phyloP scores from a whole-genome alignment of 345 rosid species.

The Turritis glabra region DNA sequence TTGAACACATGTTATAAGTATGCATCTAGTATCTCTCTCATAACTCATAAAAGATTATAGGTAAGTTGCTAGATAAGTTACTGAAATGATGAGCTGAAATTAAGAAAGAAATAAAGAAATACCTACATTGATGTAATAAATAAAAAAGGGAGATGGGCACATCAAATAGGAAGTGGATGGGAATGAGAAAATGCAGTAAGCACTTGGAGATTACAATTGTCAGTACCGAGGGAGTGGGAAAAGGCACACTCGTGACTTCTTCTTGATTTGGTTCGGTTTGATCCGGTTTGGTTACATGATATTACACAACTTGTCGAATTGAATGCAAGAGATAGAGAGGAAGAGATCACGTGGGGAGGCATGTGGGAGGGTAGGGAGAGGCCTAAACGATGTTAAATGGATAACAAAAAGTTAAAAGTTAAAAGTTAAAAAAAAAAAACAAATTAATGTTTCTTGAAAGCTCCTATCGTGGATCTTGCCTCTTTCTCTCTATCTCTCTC shows the following conservation, averaged over 20 bases:
- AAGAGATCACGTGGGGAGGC: slow-evolving; percentile 39
- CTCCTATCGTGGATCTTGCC: slow-evolving; percentile 86
- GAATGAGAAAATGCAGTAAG: slow-evolving; percentile 29
- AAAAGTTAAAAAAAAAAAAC: not conserved
- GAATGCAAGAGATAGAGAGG: slow-evolving; percentile 6
- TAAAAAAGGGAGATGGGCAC: slow-evolving; percentile 17
- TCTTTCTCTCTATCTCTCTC: slow-evolving; percentile 15
- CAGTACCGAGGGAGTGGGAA: slow-evolving; percentile 34
- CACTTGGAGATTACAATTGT: slow-evolving; percentile 31
- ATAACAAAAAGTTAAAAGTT: slow-evolving; percentile 26
- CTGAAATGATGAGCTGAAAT: not conserved
- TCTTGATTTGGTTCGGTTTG: slow-evolving; percentile 12
- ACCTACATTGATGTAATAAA: not conserved
- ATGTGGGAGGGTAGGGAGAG: slow-evolving; percentile 41
- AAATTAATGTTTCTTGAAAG: slow-evolving; percentile 42
- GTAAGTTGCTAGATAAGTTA: slow-evolving; percentile 8
- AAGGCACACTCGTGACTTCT: slow-evolving; percentile 31
- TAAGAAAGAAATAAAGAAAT: not conserved
- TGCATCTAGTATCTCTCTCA: not conserved
- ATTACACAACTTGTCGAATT: slow-evolving; percentile 24
- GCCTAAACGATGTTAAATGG: slow-evolving; percentile 40
- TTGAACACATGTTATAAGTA: not conserved
- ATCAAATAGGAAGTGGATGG: slow-evolving; percentile 26
- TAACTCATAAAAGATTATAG: not conserved
- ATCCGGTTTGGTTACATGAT: not conserved